Base-by-base conservation (phyloP, 83 land plant genomes). In the Picea engelmannii region DNA sequence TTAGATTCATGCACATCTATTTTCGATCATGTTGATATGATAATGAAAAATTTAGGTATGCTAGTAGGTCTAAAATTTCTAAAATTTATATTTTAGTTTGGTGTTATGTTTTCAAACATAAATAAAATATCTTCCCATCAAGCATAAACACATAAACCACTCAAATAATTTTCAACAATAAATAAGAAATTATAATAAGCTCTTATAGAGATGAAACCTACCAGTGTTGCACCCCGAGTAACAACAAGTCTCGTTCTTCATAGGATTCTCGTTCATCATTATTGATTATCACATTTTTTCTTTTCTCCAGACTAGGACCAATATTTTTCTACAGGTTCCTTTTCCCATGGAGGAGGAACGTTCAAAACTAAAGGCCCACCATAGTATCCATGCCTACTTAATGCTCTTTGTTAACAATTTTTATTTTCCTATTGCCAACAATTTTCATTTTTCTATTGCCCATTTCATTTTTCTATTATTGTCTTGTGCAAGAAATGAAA, bases 251-350 rank as follows among this genome's bases (percentile, higher is more conserved):
- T 31, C 96, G 84, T 20, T 92, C 92, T 68, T 87, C 87, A 62
- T 74, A 87, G 16, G 98, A 80, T 62, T 95, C 97, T 73, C 89
- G 86, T 66, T 95, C 97, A 74, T 91, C 85, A 12, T 18, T 59
- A n/a, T 81, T 91, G 71, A 25, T 82, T 68, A 60, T 74, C 79
- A 59, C 89, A 27, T 27, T 27, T 27, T 27, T 27, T 27, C 31
- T 27, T 27, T 27, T 1, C 31, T 27, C 31, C 1, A 27, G 31
- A 27, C 31, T 1, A 27, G 31, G 31, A 27, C 31, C 1, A 27
- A 27, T 27, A 27, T 27, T 27, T 27, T 27, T 27, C 31, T 27
- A 27, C 31, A 27, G 31, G 31, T 27, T 27, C 31, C 31, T 27
- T 27, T 27, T 27, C 31, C 31, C 31, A 27, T 27, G 31, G 31